Evolutionary conservation across 495 filamentous ascomycete genomes (phyloP).

Genomic region (Tetracladium marchalianum): DNA sequence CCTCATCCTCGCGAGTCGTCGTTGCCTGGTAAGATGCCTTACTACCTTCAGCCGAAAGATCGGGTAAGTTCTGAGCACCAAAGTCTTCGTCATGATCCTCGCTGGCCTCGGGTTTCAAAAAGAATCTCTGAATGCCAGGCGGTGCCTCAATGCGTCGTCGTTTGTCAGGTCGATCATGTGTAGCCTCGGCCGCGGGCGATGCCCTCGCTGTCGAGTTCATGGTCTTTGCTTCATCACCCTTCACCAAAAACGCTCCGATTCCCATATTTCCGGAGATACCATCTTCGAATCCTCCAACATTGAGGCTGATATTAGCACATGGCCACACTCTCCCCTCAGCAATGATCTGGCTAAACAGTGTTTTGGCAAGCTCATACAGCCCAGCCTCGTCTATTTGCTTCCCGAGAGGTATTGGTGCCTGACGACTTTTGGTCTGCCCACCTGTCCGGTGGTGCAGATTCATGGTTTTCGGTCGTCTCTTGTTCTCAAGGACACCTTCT

Average conservation of each 20-base stretch:
- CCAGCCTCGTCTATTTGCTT: conserved; percentile 57
- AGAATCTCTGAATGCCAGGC: conserved; percentile 49
- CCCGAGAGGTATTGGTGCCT: conserved; percentile 68
- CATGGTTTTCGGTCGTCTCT: conserved; percentile 73
- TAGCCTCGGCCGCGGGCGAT: neutral
- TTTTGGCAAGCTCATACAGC: conserved; percentile 71
- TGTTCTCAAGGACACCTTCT: conserved; percentile 84
- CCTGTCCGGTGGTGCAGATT: conserved; percentile 71
- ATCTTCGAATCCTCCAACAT: conserved; percentile 86
- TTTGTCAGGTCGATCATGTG: conserved; percentile 35
- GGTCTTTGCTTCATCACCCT: conserved; percentile 62
- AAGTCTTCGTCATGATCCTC: conserved; percentile 15
- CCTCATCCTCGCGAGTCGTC: conserved; percentile 24
- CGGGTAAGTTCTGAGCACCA: conserved; percentile 13
- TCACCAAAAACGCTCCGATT: conserved; percentile 75
- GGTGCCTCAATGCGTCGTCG: conserved; percentile 35
- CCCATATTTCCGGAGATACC: conserved; percentile 71
- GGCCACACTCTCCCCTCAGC: conserved; percentile 77
- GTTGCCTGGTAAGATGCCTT: conserved; percentile 18
- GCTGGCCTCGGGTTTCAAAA: conserved; percentile 24
- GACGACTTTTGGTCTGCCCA: conserved; percentile 59
- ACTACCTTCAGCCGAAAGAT: conserved; percentile 14
- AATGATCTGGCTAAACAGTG: conserved; percentile 63
- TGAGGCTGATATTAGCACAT: conserved; percentile 73
- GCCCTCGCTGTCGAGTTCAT: conserved; percentile 23